Evolutionary conservation across 352 stramenopile genomes (phyloP).

Genomic region (Phytophthora syringae): DNA sequence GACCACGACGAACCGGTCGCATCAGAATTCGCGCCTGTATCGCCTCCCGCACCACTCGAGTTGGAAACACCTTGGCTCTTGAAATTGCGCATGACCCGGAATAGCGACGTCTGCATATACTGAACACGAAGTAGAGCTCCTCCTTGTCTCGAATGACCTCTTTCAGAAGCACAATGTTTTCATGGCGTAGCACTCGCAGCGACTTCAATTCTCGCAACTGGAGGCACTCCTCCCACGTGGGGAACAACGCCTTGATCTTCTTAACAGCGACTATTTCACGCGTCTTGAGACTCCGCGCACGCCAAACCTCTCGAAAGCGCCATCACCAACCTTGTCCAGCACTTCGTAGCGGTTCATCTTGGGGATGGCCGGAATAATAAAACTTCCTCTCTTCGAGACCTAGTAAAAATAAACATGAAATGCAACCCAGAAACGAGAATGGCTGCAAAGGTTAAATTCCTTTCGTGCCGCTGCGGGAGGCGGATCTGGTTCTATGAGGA

Average conservation of each 20-base stretch:
- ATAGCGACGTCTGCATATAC: conserved; percentile 87
- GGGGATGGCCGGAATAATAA: not conserved
- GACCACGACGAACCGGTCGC: conserved; percentile 9
- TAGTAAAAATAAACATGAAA: conserved; percentile 23
- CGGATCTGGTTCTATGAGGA: conserved; percentile 40
- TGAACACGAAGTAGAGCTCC: conserved; percentile 91
- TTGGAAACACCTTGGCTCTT: conserved; percentile 25
- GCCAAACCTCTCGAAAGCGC: conserved; percentile 93
- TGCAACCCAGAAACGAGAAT: not conserved
- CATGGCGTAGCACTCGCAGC: conserved; percentile 72
- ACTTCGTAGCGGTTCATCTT: conserved; percentile 93
- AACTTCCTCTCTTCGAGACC: not conserved
- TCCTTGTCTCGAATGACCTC: conserved; percentile 88
- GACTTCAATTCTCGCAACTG: conserved; percentile 84
- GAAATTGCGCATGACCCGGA: conserved; percentile 65
- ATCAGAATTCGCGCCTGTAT: conserved; percentile 23
- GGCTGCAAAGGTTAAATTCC: not conserved
- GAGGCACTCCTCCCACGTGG: conserved; percentile 85
- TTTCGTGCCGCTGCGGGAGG: conserved; percentile 17
- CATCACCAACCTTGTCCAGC: conserved; percentile 92
- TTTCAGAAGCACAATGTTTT: conserved; percentile 88
- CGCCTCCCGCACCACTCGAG: conserved; percentile 58
- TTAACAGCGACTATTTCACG: conserved; percentile 91
- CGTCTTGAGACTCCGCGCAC: conserved; percentile 91
- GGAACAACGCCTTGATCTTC: conserved; percentile 84